Conservation (phyloP, 495 filamentous ascomycete species). For the Letharia columbiana region DNA sequence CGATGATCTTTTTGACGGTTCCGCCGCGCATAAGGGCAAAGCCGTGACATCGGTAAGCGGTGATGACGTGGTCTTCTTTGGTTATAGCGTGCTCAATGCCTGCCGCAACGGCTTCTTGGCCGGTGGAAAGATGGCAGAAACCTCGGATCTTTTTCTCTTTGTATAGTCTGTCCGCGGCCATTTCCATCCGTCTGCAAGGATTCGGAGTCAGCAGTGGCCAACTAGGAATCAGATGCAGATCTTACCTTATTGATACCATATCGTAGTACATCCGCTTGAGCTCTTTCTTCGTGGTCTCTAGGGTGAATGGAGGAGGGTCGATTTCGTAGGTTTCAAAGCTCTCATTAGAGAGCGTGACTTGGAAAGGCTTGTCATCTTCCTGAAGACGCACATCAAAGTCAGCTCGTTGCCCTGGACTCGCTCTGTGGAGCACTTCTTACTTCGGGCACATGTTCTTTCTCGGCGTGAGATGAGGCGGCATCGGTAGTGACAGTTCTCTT, state of each 20-base stretch:
- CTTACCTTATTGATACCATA: constrained; percentile 88
- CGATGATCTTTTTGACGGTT: constrained; percentile 86
- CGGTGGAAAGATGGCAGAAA: constrained; percentile 97
- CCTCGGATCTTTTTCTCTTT: constrained; percentile 99
- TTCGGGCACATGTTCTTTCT: constrained; percentile 63
- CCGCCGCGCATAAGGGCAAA: constrained; percentile 95
- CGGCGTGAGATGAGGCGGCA: constrained; percentile 81
- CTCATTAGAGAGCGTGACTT: constrained; percentile 86
- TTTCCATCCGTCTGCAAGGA: constrained; percentile 81
- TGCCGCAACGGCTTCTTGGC: constrained; percentile 93
- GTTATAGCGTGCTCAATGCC: constrained; percentile 95
- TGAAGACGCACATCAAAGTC: constrained; percentile 28
- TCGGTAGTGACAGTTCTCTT: constrained; percentile 79
- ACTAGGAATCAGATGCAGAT: constrained; percentile 3
- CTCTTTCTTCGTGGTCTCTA: constrained; percentile 91
- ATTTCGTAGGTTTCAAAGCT: constrained; percentile 99
- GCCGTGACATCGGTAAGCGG: constrained; percentile 96
- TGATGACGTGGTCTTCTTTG: constrained; percentile 88
- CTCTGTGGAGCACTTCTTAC: constrained; percentile 18
- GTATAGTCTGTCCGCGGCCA: constrained; percentile 95
- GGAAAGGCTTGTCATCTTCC: constrained; percentile 93
- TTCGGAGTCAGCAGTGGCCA: constrained; percentile 13
- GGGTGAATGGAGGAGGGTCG: constrained; percentile 84
- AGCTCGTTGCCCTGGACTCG: neutral
- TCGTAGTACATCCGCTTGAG: constrained; percentile 98